Conservation (phyloP, 768 basidiomycete species). For the Tephrocybe sp. region DNA sequence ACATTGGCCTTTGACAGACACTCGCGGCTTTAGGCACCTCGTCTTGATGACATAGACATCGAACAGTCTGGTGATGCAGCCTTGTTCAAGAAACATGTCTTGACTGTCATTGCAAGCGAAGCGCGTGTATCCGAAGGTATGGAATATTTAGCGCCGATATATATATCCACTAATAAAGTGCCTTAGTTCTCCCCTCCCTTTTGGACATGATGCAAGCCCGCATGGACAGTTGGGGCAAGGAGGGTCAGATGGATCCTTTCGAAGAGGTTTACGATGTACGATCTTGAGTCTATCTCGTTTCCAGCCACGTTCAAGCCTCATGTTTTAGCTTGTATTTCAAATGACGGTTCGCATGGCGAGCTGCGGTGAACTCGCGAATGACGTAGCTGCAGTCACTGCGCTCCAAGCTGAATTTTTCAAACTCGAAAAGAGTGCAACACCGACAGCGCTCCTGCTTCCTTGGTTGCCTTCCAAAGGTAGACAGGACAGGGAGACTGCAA, state of each 20-base stretch:
- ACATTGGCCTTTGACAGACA: not conserved
- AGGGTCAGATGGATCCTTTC: slow-evolving; percentile 24
- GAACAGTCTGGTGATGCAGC: slow-evolving; percentile 14
- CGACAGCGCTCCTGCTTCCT: slow-evolving; percentile 34
- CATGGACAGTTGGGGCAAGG: slow-evolving; percentile 21
- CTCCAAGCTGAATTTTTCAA: slow-evolving; percentile 19
- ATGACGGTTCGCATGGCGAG: slow-evolving; percentile 28
- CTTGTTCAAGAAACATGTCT: slow-evolving; percentile 22
- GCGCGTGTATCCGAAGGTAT: slow-evolving; percentile 15
- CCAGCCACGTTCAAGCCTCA: too few relatives aligned
- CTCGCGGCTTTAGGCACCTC: slow-evolving; percentile 14
- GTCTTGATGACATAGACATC: slow-evolving; percentile 21
- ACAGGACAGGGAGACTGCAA: slow-evolving; percentile 26
- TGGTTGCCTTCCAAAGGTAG: slow-evolving; percentile 33
- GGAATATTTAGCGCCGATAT: not conserved
- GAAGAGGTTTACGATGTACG: slow-evolving; percentile 22
- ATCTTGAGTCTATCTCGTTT: not conserved
- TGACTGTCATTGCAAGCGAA: slow-evolving; percentile 10
- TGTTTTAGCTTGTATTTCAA: slow-evolving; percentile 23
- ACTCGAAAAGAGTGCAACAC: slow-evolving; percentile 31
- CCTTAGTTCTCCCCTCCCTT: not conserved
- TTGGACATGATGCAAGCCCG: slow-evolving; percentile 10
- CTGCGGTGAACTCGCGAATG: slow-evolving; percentile 23
- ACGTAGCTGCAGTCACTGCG: slow-evolving; percentile 14
- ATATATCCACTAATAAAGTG: not conserved